A percentile compares a stretch with the other conserved stretches of the same genome.
These are phyloP conservation scores for Candida oleophila DNA, from an alignment of 805 yeast genomes.

Conservation along the genomic window DNA sequence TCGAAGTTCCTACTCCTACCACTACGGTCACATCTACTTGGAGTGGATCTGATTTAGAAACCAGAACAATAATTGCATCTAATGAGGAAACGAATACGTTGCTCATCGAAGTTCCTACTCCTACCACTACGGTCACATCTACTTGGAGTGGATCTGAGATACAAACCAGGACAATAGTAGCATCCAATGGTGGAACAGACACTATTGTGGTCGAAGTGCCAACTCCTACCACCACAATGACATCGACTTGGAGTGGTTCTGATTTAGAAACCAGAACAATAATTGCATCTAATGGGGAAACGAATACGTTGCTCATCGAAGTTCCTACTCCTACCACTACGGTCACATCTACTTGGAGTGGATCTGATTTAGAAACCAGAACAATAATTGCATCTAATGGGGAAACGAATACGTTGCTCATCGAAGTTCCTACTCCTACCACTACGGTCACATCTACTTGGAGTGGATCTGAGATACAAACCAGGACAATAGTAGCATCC, in stretches of 20 bases:
- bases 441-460: constrained; percentile 11
- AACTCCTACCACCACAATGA: constrained; percentile 5
- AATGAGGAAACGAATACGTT: neutral
- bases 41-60: constrained; percentile 9
- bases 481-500: constrained; percentile 11
- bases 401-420: constrained; percentile 8
- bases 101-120: neutral
- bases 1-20: neutral
- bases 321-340: constrained; percentile 18
- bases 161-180: constrained; percentile 2
- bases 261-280: constrained; percentile 7
- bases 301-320: constrained; percentile 11
- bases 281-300: constrained; percentile 9
- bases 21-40: constrained; percentile 9
- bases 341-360: constrained; percentile 16
- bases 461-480: constrained; percentile 2
- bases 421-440: constrained; percentile 12
- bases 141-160: constrained; percentile 7
- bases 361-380: constrained; percentile 4
- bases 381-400: constrained; percentile 6
- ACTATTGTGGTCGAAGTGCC: constrained; percentile 4
- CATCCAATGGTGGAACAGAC: constrained; percentile 10
- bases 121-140: constrained; percentile 8
- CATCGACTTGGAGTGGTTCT: constrained; percentile 12
- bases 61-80: neutral